A percentile compares a stretch with the other conserved stretches of the same genome.
These are phyloP conservation scores for Amanita pseudoporphyria DNA, from an alignment of 768 basidiomycete species.

Conservation along the genomic window DNA sequence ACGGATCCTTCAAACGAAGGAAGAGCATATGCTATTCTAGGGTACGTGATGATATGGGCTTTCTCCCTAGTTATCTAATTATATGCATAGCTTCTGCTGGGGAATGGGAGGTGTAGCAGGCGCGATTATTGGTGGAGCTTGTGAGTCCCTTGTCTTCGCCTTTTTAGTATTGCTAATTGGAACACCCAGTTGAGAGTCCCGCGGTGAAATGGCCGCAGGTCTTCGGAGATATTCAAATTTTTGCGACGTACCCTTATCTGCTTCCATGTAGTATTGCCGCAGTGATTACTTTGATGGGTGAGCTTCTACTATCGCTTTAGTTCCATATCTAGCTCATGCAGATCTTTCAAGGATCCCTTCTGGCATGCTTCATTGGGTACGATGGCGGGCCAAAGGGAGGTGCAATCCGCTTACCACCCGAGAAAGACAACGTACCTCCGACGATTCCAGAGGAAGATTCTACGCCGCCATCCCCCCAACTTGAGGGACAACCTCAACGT, in stretches of 20 bases:
- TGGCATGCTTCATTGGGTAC: constrained; percentile 81
- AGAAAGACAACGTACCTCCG: constrained; percentile 47
- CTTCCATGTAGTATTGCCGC: constrained; percentile 79
- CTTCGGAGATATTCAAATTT: constrained; percentile 57
- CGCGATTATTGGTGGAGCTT: constrained; percentile 75
- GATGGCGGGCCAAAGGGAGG: constrained; percentile 89
- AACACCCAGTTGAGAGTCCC: constrained; percentile 64
- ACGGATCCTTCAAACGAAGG: constrained; percentile 92
- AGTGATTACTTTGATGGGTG: constrained; percentile 63
- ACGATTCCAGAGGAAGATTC: constrained; percentile 64
- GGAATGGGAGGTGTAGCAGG: constrained; percentile 93
- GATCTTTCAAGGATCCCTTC: constrained; percentile 54
- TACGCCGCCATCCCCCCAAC: constrained; percentile 32
- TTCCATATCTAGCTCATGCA: constrained; percentile 3
- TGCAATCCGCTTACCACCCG: constrained; percentile 71
- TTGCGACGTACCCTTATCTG: constrained; percentile 81
- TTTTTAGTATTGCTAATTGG: constrained; percentile 6
- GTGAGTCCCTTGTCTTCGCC: constrained; percentile 34
- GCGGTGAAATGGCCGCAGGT: constrained; percentile 77
- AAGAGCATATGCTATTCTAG: constrained; percentile 88
- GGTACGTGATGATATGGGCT: constrained; percentile 30
- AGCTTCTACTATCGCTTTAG: constrained; percentile 13
- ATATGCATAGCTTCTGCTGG: constrained; percentile 71
- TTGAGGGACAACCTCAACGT: constrained; percentile 31
- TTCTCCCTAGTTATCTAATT: constrained; percentile 8